Evolutionary conservation across 1,284 basidiomycete species (phyloP).

Genomic region (Fomitiporia mediterranea): DNA sequence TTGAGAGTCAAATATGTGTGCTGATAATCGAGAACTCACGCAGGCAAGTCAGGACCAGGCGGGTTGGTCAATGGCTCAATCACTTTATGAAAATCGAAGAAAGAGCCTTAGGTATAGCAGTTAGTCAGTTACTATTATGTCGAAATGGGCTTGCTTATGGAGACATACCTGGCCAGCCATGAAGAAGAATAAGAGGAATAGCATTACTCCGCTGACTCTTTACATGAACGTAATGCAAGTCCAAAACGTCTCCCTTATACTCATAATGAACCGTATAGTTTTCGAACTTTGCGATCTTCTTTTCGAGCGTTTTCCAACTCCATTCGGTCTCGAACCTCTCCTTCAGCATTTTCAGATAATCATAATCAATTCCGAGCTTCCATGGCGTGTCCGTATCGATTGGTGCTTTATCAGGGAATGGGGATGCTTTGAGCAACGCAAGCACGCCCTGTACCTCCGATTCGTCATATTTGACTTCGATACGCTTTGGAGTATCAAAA

Average conservation of each 20-base stretch:
- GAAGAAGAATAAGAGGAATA: slow-evolving; percentile 25
- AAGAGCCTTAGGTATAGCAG: slow-evolving; percentile 18
- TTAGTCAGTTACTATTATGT: no score
- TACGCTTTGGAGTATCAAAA: slow-evolving; percentile 3
- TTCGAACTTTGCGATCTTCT: slow-evolving; percentile 16
- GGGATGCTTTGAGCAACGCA: slow-evolving; percentile 10
- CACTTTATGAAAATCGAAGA: slow-evolving; percentile 27
- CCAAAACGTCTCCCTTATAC: slow-evolving; percentile 16
- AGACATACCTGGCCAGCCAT: slow-evolving; percentile 26
- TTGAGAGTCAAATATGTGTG: background rate
- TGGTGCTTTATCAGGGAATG: slow-evolving; percentile 17
- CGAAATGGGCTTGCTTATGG: no score
- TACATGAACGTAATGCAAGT: slow-evolving; percentile 24
- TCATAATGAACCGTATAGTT: slow-evolving; percentile 22
- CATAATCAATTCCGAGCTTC: slow-evolving; percentile 21
- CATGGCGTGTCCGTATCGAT: slow-evolving; percentile 15
- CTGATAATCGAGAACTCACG: slow-evolving; percentile 18
- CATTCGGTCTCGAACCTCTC: slow-evolving; percentile 19
- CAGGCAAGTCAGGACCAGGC: slow-evolving; percentile 20
- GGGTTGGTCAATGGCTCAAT: slow-evolving; percentile 24
- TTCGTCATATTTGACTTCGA: background rate
- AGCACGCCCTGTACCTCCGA: slow-evolving; percentile 9
- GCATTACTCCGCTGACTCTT: slow-evolving; percentile 22
- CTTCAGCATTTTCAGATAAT: slow-evolving; percentile 19
- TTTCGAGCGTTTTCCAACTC: slow-evolving; percentile 17